These are phyloP conservation scores for Exophiala bonariae DNA, from an alignment of 2,329 filamentous ascomycete species.

Conservation along the genomic window DNA sequence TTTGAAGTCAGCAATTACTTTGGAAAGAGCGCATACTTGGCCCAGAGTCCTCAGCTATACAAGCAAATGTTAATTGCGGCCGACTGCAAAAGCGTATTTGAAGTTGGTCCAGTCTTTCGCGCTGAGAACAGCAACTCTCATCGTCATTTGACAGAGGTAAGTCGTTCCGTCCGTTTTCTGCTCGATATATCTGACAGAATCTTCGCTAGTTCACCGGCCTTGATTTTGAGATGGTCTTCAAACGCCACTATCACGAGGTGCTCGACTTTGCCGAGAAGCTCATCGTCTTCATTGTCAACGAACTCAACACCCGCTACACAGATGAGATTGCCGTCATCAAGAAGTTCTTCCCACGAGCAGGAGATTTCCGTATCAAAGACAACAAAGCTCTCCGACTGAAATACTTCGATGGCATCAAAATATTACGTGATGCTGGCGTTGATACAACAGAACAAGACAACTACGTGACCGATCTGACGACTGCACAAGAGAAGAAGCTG, in stretches of 20 bases:
- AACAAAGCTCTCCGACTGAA: constrained; percentile 50
- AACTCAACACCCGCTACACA: constrained; percentile 46
- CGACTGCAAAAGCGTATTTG: constrained; percentile 64
- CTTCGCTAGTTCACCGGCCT: constrained; percentile 48
- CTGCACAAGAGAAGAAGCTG: constrained; percentile 64
- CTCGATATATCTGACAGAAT: not conserved
- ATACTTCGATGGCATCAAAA: constrained; percentile 50
- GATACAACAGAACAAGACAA: constrained; percentile 50
- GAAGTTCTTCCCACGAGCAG: constrained; percentile 51
- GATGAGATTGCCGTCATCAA: constrained; percentile 48
- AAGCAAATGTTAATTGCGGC: constrained; percentile 69
- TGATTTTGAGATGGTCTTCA: constrained; percentile 54
- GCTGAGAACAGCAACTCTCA: constrained; percentile 69
- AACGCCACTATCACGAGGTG: constrained; percentile 52
- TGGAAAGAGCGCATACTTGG: constrained; percentile 71
- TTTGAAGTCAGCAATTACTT: constrained; percentile 85
- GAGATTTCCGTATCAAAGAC: constrained; percentile 51
- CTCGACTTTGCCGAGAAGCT: constrained; percentile 50
- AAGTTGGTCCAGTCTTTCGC: constrained; percentile 66
- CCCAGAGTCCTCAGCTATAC: constrained; percentile 65
- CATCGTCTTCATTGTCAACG: constrained; percentile 49
- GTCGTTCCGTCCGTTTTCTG: constrained; percentile 5
- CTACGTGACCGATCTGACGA: constrained; percentile 49
- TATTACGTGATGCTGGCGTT: constrained; percentile 51
- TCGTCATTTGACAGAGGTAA: constrained; percentile 63